Conservation (phyloP, 176 grass and related monocot genomes). For the Canna indica region DNA sequence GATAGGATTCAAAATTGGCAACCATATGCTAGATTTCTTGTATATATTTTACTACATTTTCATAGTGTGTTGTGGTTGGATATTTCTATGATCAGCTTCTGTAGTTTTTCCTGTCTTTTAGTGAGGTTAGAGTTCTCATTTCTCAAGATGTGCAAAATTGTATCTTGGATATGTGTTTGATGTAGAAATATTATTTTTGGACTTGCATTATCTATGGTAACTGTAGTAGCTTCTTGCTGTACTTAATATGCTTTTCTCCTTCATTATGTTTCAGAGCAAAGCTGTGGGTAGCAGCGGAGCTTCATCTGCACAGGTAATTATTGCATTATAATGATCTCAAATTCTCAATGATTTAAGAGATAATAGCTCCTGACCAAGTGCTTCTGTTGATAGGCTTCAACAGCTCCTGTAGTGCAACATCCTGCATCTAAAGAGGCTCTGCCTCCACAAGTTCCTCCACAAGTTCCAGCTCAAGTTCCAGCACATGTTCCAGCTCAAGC, state of each 20-base stretch:
- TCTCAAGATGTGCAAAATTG: no score
- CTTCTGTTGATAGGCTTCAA: slow-evolving; percentile 39
- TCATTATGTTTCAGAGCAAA: slow-evolving; percentile 48
- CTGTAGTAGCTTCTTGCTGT: background rate
- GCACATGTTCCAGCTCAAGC: slow-evolving; percentile 16
- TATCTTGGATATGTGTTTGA: no score
- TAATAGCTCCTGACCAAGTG: slow-evolving; percentile 13
- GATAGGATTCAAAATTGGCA: no score
- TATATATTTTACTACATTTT: no score
- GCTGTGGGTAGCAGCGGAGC: slow-evolving; percentile 50
- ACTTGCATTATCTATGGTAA: background rate
- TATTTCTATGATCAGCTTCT: no score
- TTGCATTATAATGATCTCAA: background rate
- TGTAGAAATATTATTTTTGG: no score
- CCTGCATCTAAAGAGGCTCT: slow-evolving; percentile 34
- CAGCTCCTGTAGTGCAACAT: slow-evolving; percentile 36
- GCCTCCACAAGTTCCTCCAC: slow-evolving; percentile 18
- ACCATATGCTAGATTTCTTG: no score
- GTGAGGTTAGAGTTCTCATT: no score
- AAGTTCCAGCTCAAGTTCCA: slow-evolving; percentile 16
- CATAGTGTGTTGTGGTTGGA: no score
- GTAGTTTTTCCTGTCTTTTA: no score
- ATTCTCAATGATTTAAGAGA: background rate
- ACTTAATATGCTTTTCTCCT: background rate
- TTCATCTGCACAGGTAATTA: slow-evolving; percentile 59